A percentile compares a stretch with the other conserved stretches of the same genome.
Conservation (phyloP, 1,284 basidiomycete species). For the Microbotryum silenes-acaulis region DNA sequence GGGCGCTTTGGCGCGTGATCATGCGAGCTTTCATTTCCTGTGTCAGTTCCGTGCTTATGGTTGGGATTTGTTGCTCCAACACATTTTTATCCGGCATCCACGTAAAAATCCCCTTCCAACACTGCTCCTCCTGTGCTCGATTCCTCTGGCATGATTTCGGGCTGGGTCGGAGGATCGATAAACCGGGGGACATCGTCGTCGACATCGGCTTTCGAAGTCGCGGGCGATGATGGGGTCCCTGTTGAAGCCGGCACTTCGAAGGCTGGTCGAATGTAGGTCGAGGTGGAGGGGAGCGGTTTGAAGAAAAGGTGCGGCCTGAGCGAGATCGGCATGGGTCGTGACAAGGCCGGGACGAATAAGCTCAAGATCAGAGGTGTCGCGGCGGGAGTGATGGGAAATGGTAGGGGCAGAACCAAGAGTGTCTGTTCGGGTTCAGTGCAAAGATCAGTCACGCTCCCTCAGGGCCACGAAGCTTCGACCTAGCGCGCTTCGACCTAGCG, state of each 20-base stretch:
- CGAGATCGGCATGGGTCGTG: slow-evolving; percentile 49
- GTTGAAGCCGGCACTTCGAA: background rate
- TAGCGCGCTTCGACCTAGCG: too few relatives aligned
- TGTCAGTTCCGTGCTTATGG: background rate
- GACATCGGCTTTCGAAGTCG: slow-evolving; percentile 2
- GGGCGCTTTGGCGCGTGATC: background rate
- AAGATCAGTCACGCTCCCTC: slow-evolving; percentile 9
- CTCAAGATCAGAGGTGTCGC: slow-evolving; percentile 20
- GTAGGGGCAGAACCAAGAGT: background rate
- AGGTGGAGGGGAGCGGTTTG: slow-evolving; percentile 9
- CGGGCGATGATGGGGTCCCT: background rate
- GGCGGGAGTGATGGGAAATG: background rate
- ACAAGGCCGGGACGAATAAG: slow-evolving; percentile 48
- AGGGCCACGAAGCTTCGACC: background rate
- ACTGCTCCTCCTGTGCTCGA: slow-evolving; percentile 6
- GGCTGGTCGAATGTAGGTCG: slow-evolving; percentile 6
- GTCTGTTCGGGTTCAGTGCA: slow-evolving; percentile 20
- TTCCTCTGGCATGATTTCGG: background rate
- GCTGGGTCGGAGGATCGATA: slow-evolving; percentile 31
- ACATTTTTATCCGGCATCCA: slow-evolving; percentile 12
- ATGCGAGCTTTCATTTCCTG: background rate
- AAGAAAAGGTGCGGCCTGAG: slow-evolving; percentile 63
- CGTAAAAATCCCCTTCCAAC: slow-evolving; percentile 28
- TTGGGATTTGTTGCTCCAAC: slow-evolving; percentile 10
- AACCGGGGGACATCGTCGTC: slow-evolving; percentile 22